Conservation (phyloP, 352 stramenopile genomes). For the Pythium aristosporum region DNA sequence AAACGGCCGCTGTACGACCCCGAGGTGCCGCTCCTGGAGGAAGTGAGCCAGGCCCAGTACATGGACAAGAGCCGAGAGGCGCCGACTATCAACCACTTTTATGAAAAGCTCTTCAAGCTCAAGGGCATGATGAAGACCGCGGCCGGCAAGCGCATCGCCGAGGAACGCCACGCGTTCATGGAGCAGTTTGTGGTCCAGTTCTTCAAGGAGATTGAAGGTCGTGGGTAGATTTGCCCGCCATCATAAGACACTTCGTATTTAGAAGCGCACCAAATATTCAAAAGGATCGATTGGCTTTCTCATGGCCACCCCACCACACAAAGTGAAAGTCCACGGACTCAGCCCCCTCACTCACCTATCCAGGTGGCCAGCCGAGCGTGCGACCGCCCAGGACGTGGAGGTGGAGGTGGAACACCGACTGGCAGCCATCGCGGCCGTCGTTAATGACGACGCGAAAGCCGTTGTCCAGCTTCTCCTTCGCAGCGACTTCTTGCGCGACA, state of each 20-base stretch:
- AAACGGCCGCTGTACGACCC: conserved; percentile 80
- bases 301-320: not conserved
- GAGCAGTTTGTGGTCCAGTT: conserved; percentile 83
- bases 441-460: conserved; percentile 98
- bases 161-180: conserved; percentile 87
- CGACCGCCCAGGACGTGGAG: conserved; percentile 95
- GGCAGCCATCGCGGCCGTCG: conserved; percentile 93
- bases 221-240: conserved; percentile 9
- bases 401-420: conserved; percentile 91
- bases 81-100: conserved; percentile 89
- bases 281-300: not conserved
- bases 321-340: not conserved
- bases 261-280: not conserved
- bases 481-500: conserved; percentile 91
- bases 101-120: conserved; percentile 90
- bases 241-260: not conserved
- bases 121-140: conserved; percentile 87
- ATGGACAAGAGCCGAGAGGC: conserved; percentile 66
- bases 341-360: conserved; percentile 27
- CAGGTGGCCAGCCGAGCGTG: conserved; percentile 93
- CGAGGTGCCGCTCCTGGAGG: conserved; percentile 42
- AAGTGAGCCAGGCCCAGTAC: conserved; percentile 80
- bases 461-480: conserved; percentile 89
- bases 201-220: conserved; percentile 68
- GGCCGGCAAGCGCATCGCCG: conserved; percentile 66